These are phyloP conservation scores for Logfia minima DNA, from an alignment of 129 eudicot genomes.

Conservation along the genomic window DNA sequence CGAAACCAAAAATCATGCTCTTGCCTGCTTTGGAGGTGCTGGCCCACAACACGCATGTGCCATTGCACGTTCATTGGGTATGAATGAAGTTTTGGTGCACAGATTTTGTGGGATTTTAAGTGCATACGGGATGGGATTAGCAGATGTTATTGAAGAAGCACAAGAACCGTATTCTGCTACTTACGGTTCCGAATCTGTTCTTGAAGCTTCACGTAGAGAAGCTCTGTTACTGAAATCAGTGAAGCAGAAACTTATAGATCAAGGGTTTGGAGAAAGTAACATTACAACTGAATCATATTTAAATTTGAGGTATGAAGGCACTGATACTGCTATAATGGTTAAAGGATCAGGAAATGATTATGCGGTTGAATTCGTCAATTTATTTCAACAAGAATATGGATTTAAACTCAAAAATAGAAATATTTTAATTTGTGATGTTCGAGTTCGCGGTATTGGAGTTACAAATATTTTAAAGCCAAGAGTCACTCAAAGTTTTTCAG, in stretches of 20 bases:
- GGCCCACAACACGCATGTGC: slow-evolving; percentile 99
- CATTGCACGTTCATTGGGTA: slow-evolving; percentile 90
- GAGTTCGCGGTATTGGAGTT: slow-evolving; percentile 95
- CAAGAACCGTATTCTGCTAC: slow-evolving; percentile 88
- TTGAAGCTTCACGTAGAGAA: slow-evolving; percentile 81
- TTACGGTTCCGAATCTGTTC: slow-evolving; percentile 63
- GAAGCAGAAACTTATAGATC: slow-evolving; percentile 58
- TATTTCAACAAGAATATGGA: slow-evolving; percentile 90
- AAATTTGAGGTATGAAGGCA: slow-evolving; percentile 89
- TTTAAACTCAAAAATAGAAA: slow-evolving; percentile 80
- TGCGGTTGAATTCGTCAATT: slow-evolving; percentile 66
- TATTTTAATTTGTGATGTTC: slow-evolving; percentile 81
- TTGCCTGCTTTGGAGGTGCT: slow-evolving; percentile 99
- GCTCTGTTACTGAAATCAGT: slow-evolving; percentile 51
- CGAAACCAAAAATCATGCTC: slow-evolving; percentile 90
- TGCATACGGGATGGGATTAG: slow-evolving; percentile 97
- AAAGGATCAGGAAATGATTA: slow-evolving; percentile 62
- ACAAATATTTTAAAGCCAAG: slow-evolving; percentile 86
- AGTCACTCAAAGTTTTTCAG: slow-evolving; percentile 40
- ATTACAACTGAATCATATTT: slow-evolving; percentile 67
- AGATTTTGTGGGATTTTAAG: slow-evolving; percentile 91
- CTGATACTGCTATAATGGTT: slow-evolving; percentile 96
- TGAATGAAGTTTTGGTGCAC: slow-evolving; percentile 89
- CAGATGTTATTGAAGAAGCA: slow-evolving; percentile 95
- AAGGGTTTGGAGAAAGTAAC: slow-evolving; percentile 72